A percentile compares a stretch with the other conserved stretches of the same genome.
Conservation (phyloP, 2,329 filamentous ascomycete species). For the Paraconiothyrium brasiliense region DNA sequence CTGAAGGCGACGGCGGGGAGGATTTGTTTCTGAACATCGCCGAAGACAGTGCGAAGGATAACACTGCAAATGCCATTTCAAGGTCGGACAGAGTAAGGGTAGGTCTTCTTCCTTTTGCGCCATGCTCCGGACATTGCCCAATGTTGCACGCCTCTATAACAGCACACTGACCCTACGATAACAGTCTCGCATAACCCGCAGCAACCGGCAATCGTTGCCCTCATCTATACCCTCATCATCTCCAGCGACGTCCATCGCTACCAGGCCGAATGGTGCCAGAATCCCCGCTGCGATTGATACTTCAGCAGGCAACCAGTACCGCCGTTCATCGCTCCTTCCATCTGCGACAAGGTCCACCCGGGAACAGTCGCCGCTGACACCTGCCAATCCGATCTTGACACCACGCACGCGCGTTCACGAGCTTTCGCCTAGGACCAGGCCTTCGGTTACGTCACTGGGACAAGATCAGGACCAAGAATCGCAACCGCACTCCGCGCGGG, state of each 20-base stretch:
- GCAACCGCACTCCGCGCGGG: conserved; percentile 36
- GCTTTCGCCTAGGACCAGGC: conserved; percentile 43
- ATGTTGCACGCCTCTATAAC: not conserved
- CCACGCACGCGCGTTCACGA: conserved; percentile 38
- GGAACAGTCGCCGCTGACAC: conserved; percentile 41
- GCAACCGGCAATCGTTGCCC: conserved; percentile 47
- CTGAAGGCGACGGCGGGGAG: conserved; percentile 44
- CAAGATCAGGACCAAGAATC: conserved; percentile 44
- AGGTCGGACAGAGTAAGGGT: conserved; percentile 45
- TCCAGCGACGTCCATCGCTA: conserved; percentile 32
- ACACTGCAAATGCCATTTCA: conserved; percentile 35
- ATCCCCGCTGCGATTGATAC: conserved; percentile 41
- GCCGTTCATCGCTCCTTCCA: conserved; percentile 45
- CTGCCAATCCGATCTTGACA: conserved; percentile 32
- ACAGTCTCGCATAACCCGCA: conserved; percentile 50
- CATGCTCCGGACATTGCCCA: not conserved
- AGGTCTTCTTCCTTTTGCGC: conserved; percentile 21
- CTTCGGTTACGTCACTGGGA: conserved; percentile 36
- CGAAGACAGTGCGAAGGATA: conserved; percentile 44
- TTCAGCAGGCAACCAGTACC: conserved; percentile 32
- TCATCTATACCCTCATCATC: conserved; percentile 40
- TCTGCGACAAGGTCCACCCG: conserved; percentile 36
- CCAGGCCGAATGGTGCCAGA: conserved; percentile 40
- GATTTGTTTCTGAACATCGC: conserved; percentile 56
- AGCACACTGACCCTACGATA: conserved; percentile 23